phyloP scores from a whole-genome alignment of 306 rosid species.

The Oemleria cerasiformis region DNA sequence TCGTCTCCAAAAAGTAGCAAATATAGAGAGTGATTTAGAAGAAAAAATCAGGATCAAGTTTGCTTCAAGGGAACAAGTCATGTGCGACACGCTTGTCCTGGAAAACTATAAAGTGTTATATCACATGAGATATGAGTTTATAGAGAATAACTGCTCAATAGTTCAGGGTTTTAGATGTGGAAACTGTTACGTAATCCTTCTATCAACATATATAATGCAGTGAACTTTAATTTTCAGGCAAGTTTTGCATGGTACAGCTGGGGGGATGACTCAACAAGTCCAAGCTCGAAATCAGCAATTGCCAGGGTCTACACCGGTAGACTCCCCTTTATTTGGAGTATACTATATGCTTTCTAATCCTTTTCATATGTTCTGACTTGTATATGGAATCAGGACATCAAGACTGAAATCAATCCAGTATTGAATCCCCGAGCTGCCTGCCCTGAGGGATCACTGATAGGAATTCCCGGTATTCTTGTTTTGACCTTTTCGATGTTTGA shows the following conservation, averaged over 20 bases:
- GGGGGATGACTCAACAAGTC: conserved; percentile 91
- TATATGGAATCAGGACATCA: conserved; percentile 64
- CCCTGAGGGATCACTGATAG: conserved; percentile 84
- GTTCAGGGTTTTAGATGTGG: conserved; percentile 7
- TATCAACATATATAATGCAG: conserved; percentile 26
- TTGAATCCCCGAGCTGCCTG: conserved; percentile 89
- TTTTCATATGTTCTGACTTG: conserved; percentile 31
- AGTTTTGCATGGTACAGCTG: conserved; percentile 81
- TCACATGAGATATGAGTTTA: background rate
- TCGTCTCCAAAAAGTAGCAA: no score
- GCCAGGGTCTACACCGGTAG: conserved; percentile 83
- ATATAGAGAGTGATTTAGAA: background rate
- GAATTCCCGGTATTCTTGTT: conserved; percentile 72
- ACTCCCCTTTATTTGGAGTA: conserved; percentile 20
- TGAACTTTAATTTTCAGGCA: conserved; percentile 56
- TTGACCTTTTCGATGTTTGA: conserved; percentile 5
- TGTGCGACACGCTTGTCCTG: background rate
- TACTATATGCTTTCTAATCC: conserved; percentile 15
- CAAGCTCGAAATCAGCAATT: conserved; percentile 87
- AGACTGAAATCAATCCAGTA: conserved; percentile 85
- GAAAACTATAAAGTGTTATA: background rate
- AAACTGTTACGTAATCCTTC: conserved; percentile 8
- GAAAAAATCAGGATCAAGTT: background rate
- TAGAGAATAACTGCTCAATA: conserved; percentile 3
- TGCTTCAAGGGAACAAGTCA: no score